Evolutionary conservation across 2,329 filamentous ascomycete genomes (phyloP), one percentile per base, ranked within the genome.

Genomic region (Huntiella decipiens): DNA sequence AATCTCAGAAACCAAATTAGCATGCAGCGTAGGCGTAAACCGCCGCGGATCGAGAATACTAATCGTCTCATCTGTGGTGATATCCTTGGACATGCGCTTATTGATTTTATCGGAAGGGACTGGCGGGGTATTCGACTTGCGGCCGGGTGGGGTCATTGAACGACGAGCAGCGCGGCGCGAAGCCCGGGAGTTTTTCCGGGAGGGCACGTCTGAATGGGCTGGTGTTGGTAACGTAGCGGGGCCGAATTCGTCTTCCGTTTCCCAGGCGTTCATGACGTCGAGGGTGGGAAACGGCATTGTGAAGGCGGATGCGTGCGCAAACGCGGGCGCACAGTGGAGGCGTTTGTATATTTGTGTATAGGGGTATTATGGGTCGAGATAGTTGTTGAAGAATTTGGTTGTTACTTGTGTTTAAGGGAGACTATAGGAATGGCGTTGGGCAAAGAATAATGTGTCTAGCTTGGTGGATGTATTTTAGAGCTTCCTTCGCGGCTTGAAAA

Each of bases 1-100:
- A 51, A 98, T 98, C 60, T 98, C 91, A 0, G 88, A 88, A 1
- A 98, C 88, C 5, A 98, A 66, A 43, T 84, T 95, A 6, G 91
- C 91, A 60, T 96, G 91, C 8, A 98, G 65, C 0, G 87, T 96
- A 1, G 91, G 91, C 0, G 91, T 98, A 57, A 98, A 95, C 34
- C 91, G 75, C 46, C 88, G 77, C 3, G 91, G 86, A 57, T 98
- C 91, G 28, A 95, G 67, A 16, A 85, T 77, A 53, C 73, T 71
- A 48, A 86, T 76, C 38, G 66, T 74, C 51, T 88, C 81, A 52
- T 88, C 77, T 46, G 64, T 71, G 16, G 66, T 63, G 17, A 74
- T 61, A 57, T 84, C 77, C 48, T 68, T 66, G 11, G 72, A 71
- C 15, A 67, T 63, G 54, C 74, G 62, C 52, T 73, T 66, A 28